Percentiles rank a stretch among this genome's conserved stretches.
Evolutionary conservation across 2,329 filamentous ascomycete genomes (phyloP).

Genomic region (Zarea fungicola): DNA sequence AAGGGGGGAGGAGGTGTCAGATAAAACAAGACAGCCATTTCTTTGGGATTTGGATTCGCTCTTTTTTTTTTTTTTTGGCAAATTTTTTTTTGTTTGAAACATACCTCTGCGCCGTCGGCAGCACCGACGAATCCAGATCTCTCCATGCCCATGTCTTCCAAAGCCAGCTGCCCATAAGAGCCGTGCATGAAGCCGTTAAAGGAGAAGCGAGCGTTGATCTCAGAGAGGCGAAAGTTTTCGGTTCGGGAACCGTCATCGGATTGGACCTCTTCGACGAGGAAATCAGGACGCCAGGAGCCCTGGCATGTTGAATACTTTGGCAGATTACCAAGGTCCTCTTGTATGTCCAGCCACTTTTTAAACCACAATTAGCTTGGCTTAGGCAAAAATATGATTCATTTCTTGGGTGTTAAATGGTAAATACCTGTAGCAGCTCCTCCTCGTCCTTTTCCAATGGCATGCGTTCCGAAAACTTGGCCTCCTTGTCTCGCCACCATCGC

Average conservation of each 20-base stretch:
- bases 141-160: constrained; percentile 18
- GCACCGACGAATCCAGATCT: constrained; percentile 19
- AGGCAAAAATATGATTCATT: no score
- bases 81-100: not conserved
- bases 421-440: constrained; percentile 25
- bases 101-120: constrained; percentile 22
- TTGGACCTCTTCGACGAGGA: constrained; percentile 28
- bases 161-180: constrained; percentile 25
- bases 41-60: no score
- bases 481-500: constrained; percentile 33
- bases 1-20: not conserved
- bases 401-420: not conserved
- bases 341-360: not conserved
- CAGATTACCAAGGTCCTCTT: constrained; percentile 18
- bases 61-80: not conserved
- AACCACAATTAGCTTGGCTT: not conserved
- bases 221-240: constrained; percentile 30
- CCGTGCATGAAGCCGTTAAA: constrained; percentile 33
- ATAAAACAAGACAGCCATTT: not conserved
- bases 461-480: constrained; percentile 25
- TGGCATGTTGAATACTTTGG: constrained; percentile 18
- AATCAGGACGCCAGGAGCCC: constrained; percentile 36
- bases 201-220: constrained; percentile 37
- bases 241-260: constrained; percentile 3
- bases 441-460: constrained; percentile 30